Conservation (phyloP, 139 green algal genomes). For the Coccomyxa sp. region DNA sequence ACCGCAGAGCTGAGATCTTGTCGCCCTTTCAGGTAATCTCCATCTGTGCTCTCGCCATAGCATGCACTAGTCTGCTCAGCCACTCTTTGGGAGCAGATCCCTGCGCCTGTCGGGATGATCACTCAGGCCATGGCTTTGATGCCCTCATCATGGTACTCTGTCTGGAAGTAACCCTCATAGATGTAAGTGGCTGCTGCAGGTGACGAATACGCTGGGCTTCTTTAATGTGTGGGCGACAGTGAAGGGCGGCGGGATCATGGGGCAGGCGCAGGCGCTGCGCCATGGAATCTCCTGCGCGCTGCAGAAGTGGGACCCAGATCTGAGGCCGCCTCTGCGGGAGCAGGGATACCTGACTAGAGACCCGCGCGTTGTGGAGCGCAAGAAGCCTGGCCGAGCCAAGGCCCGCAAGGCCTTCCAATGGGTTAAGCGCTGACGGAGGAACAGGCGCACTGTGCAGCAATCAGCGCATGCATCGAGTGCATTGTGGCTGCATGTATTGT, state of each 20-base stretch:
- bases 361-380: slow-evolving; percentile 86
- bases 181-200: background rate
- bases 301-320: slow-evolving; percentile 61
- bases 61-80: no score
- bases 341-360: slow-evolving; percentile 73
- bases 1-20: slow-evolving; percentile 56
- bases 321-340: slow-evolving; percentile 48
- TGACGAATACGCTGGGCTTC: slow-evolving; percentile 43
- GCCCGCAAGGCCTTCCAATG: slow-evolving; percentile 83
- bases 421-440: slow-evolving; percentile 89
- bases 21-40: slow-evolving; percentile 58
- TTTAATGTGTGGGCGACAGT: slow-evolving; percentile 72
- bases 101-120: no score
- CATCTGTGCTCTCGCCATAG: background rate
- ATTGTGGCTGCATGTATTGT: no score
- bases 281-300: slow-evolving; percentile 80
- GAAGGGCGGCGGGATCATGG: slow-evolving; percentile 43
- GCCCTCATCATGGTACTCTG: no score
- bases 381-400: slow-evolving; percentile 88
- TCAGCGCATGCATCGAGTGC: no score
- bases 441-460: no score
- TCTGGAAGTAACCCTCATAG: no score
- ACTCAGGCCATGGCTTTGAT: no score
- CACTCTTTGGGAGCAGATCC: no score
- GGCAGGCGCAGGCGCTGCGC: slow-evolving; percentile 75